Evolutionary conservation across 179 eudicot genomes (phyloP).

Genomic region (Beta corolliflora): DNA sequence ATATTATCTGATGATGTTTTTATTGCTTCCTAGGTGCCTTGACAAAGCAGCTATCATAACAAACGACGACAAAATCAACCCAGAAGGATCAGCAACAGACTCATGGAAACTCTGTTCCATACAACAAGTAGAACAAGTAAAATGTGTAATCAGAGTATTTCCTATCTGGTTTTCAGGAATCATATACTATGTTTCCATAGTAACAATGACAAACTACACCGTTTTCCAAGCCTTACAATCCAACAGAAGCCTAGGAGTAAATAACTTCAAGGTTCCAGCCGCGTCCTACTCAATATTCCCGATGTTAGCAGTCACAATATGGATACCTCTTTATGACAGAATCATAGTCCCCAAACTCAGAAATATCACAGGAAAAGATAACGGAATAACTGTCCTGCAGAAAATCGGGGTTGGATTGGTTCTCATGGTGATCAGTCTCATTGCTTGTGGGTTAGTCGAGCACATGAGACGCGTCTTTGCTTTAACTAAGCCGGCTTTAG

Average conservation of each 20-base stretch:
- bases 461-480: slow-evolving; percentile 37
- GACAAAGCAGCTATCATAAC: slow-evolving; percentile 68
- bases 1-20: background rate
- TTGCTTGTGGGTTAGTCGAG: slow-evolving; percentile 47
- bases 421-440: slow-evolving; percentile 32
- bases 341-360: slow-evolving; percentile 52
- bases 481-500: slow-evolving; percentile 36
- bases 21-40: slow-evolving; percentile 45
- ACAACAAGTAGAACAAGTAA: slow-evolving; percentile 75
- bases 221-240: slow-evolving; percentile 83
- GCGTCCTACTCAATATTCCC: slow-evolving; percentile 62
- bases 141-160: slow-evolving; percentile 63
- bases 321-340: slow-evolving; percentile 74
- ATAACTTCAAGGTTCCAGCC: slow-evolving; percentile 60
- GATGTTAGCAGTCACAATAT: slow-evolving; percentile 57
- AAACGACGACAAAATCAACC: slow-evolving; percentile 43
- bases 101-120: slow-evolving; percentile 70
- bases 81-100: slow-evolving; percentile 61
- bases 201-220: slow-evolving; percentile 46
- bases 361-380: slow-evolving; percentile 42
- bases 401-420: slow-evolving; percentile 54
- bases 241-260: slow-evolving; percentile 39
- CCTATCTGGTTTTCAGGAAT: slow-evolving; percentile 73
- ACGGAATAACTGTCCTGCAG: slow-evolving; percentile 70
- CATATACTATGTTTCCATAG: slow-evolving; percentile 35